Percentiles rank a stretch among this genome's conserved stretches.
These are phyloP conservation scores for Arthrobotrys musiformis DNA, from an alignment of 2,329 filamentous ascomycete genomes.

Conservation along the genomic window DNA sequence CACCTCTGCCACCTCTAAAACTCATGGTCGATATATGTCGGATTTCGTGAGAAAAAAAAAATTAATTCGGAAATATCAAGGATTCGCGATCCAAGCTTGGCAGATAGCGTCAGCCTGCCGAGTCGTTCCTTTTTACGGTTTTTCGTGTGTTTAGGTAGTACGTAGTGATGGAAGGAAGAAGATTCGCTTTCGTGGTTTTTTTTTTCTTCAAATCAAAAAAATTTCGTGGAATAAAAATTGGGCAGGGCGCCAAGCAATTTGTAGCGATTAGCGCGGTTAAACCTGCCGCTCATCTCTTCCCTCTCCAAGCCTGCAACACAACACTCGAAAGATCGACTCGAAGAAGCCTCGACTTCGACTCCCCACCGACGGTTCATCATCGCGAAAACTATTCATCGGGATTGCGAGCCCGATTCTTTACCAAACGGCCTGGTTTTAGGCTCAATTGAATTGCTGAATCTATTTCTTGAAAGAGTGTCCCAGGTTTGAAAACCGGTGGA, in stretches of 20 bases:
- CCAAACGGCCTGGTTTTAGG: neutral
- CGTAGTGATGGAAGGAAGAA: neutral
- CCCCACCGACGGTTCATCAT: neutral
- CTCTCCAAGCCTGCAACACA: no score
- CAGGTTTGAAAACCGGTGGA: neutral
- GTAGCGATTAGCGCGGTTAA: conserved; percentile 39
- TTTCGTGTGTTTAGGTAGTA: neutral
- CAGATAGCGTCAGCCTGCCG: neutral
- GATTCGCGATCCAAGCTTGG: neutral
- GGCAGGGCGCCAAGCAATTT: conserved; percentile 24
- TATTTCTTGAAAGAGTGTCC: neutral
- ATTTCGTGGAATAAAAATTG: conserved; percentile 33
- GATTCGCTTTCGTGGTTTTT: neutral
- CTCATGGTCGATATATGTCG: conserved; percentile 33
- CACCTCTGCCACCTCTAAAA: conserved; percentile 52
- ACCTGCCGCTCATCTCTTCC: conserved; percentile 2
- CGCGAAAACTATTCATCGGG: neutral
- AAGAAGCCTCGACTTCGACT: neutral
- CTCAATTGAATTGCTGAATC: neutral
- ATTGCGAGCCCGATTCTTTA: neutral
- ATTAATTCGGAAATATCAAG: neutral
- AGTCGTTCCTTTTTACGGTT: neutral
- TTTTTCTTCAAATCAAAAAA: conserved; percentile 11
- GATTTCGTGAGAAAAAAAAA: neutral
- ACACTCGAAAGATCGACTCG: neutral